Percentiles rank a stretch among this genome's conserved stretches.
These are phyloP conservation scores for Alternaria gansuensis DNA, from an alignment of 2,329 filamentous ascomycete species.

Conservation along the genomic window DNA sequence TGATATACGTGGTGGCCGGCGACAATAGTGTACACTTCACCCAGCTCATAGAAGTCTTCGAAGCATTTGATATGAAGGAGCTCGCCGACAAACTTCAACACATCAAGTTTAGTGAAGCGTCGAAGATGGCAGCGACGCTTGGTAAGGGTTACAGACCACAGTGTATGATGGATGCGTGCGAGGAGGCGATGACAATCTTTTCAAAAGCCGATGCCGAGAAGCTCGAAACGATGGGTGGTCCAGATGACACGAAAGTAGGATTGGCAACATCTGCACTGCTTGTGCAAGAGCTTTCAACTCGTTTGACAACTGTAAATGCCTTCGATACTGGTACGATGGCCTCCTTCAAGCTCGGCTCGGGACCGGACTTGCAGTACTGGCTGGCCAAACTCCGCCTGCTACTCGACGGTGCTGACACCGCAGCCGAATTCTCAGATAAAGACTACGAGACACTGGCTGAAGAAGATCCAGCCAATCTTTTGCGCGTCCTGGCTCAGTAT, in stretches of 20 bases:
- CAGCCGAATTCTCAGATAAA: slow-evolving; percentile 29
- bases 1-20: slow-evolving; percentile 80
- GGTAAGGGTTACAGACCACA: slow-evolving; percentile 73
- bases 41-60: slow-evolving; percentile 79
- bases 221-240: slow-evolving; percentile 27
- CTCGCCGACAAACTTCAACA: slow-evolving; percentile 74
- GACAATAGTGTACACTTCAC: slow-evolving; percentile 77
- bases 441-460: slow-evolving; percentile 37
- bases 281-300: slow-evolving; percentile 41
- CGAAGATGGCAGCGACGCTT: slow-evolving; percentile 49
- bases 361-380: slow-evolving; percentile 46
- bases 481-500: slow-evolving; percentile 44
- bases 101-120: slow-evolving; percentile 77
- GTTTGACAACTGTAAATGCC: slow-evolving; percentile 32
- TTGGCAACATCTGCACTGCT: slow-evolving; percentile 39
- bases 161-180: slow-evolving; percentile 68
- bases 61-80: slow-evolving; percentile 74
- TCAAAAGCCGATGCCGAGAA: slow-evolving; percentile 35
- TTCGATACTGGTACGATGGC: slow-evolving; percentile 40
- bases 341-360: slow-evolving; percentile 43
- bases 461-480: slow-evolving; percentile 39
- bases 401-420: slow-evolving; percentile 23
- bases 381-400: slow-evolving; percentile 34
- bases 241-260: slow-evolving; percentile 20
- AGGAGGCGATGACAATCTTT: slow-evolving; percentile 28